Evolutionary conservation across 2,329 filamentous ascomycete species (phyloP).

Genomic region (Zalaria obscura): DNA sequence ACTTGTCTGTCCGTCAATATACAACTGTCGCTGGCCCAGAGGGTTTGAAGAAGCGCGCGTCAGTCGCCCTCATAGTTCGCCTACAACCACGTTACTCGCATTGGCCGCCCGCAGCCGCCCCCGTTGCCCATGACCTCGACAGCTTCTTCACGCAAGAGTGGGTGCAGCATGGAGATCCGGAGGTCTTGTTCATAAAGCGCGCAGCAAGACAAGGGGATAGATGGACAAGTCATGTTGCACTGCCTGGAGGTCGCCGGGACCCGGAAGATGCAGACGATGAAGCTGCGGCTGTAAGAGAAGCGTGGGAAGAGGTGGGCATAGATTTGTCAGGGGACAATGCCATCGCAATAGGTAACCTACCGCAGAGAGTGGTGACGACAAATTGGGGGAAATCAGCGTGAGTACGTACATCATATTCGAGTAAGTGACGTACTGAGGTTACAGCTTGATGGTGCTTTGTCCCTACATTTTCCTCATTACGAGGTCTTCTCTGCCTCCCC

Average conservation of each 20-base stretch:
- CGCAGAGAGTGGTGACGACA: conserved; percentile 51
- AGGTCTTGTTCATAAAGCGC: conserved; percentile 59
- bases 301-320: conserved; percentile 49
- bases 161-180: conserved; percentile 51
- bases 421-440: neutral
- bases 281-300: conserved; percentile 49
- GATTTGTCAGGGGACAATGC: conserved; percentile 35
- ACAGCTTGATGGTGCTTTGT: conserved; percentile 53
- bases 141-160: conserved; percentile 50
- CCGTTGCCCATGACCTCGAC: conserved; percentile 24
- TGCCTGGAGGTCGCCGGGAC: conserved; percentile 54
- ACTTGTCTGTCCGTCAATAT: conserved; percentile 31
- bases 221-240: conserved; percentile 55
- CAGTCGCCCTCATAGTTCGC: conserved; percentile 50
- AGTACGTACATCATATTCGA: neutral
- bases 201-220: conserved; percentile 50
- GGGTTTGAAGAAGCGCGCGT: conserved; percentile 43
- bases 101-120: conserved; percentile 24
- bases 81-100: conserved; percentile 44
- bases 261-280: conserved; percentile 48
- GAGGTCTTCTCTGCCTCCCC: conserved; percentile 37
- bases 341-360: conserved; percentile 42
- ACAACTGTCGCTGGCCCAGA: conserved; percentile 35
- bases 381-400: conserved; percentile 52
- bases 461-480: conserved; percentile 54